Percentiles rank a stretch among this genome's conserved stretches.
Evolutionary conservation across 2,329 filamentous ascomycete species (phyloP).

Genomic region (Ceratocystiopsis sp.): DNA sequence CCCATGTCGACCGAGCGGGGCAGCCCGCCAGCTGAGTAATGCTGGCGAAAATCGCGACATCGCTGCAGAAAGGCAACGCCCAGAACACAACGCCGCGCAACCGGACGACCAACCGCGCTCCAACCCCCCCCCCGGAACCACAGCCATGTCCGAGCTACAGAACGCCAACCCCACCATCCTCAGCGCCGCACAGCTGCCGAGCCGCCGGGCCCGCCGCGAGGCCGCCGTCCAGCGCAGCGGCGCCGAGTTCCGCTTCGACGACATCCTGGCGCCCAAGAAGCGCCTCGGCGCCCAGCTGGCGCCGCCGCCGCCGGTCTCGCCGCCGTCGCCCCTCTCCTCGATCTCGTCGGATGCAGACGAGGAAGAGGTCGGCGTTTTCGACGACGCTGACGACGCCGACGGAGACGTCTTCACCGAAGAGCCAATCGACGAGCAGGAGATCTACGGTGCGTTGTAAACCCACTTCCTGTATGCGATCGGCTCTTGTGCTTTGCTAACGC

Average conservation of each 20-base stretch:
- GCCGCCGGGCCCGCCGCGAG: slow-evolving; percentile 43
- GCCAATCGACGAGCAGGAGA: slow-evolving; percentile 91
- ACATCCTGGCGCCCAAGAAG: slow-evolving; percentile 28
- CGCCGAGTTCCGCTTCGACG: slow-evolving; percentile 29
- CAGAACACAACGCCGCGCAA: neutral
- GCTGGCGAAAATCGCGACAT: no score
- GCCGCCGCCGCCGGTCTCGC: slow-evolving; percentile 11
- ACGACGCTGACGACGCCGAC: slow-evolving; percentile 15
- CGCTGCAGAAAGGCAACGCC: no score
- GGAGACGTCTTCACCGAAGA: slow-evolving; percentile 50
- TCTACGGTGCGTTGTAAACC: slow-evolving; percentile 50
- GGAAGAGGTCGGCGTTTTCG: slow-evolving; percentile 11
- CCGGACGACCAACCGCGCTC: slow-evolving; percentile 2
- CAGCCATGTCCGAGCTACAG: slow-evolving; percentile 29
- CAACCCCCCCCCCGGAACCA: neutral
- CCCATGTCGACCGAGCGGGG: no score
- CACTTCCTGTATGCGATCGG: neutral
- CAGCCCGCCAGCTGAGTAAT: no score
- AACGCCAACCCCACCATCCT: slow-evolving; percentile 93
- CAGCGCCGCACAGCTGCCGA: slow-evolving; percentile 74
- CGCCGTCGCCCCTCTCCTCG: slow-evolving; percentile 16
- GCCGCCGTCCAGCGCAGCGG: slow-evolving; percentile 27
- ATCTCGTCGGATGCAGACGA: slow-evolving; percentile 16
- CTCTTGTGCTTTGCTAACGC: slow-evolving; percentile 15
- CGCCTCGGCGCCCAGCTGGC: slow-evolving; percentile 13